phyloP scores from a whole-genome alignment of 75 land plant species.

The Ceratopteris richardii region DNA sequence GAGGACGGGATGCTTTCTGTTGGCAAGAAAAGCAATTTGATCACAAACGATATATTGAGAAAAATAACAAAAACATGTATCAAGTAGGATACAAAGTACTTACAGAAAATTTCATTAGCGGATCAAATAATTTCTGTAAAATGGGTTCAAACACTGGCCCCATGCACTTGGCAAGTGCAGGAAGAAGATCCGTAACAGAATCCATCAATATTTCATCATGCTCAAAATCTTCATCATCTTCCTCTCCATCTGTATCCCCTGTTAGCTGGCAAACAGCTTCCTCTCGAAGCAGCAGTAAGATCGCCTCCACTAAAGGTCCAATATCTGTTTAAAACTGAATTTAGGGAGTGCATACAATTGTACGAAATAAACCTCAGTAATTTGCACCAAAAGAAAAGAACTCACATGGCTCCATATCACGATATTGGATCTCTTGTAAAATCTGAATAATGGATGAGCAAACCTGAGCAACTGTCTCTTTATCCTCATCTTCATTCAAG shows the following conservation, averaged over 20 bases:
- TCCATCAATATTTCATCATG: conserved; percentile 97
- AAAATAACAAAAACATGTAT: not conserved
- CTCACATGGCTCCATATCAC: conserved; percentile 67
- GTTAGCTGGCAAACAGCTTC: conserved; percentile 77
- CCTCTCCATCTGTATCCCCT: conserved; percentile 74
- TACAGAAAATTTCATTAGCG: conserved; percentile 95
- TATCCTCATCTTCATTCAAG: conserved; percentile 92
- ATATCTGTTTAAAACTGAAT: conserved; percentile 39
- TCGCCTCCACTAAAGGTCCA: conserved; percentile 54
- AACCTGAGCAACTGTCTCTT: conserved; percentile 93
- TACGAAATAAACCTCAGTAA: not conserved
- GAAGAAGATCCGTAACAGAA: conserved; percentile 96
- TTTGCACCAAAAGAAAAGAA: not conserved
- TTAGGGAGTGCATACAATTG: not conserved
- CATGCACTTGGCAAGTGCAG: conserved; percentile 91
- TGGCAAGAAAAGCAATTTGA: not conserved
- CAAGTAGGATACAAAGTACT: conserved; percentile 5
- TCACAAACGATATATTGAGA: not conserved
- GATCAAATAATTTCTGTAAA: conserved; percentile 64
- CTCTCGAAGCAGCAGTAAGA: conserved; percentile 53
- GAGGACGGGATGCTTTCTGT: conserved; percentile 68
- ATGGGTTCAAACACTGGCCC: conserved; percentile 74
- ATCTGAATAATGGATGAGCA: conserved; percentile 66
- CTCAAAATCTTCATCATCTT: conserved; percentile 68
- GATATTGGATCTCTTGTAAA: conserved; percentile 42